Evolutionary conservation across 176 grass and related monocot genomes (phyloP).

Genomic region (Musa beccarii): DNA sequence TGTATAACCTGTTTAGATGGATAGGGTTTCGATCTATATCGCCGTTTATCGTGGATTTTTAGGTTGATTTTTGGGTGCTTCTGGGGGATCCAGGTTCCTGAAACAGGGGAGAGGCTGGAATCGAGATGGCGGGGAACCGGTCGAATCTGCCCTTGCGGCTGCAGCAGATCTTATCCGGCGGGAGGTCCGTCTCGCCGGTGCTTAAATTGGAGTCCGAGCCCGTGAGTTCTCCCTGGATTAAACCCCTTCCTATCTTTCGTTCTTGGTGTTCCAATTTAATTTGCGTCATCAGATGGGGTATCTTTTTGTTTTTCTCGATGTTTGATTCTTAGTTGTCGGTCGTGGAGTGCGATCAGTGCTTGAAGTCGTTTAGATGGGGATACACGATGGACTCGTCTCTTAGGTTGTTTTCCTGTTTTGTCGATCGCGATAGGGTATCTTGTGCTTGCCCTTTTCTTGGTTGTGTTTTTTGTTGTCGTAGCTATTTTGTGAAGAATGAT

Average conservation of each 20-base stretch:
- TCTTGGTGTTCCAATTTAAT: slow-evolving; percentile 11
- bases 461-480: background rate
- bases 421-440: background rate
- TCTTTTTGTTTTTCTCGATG: too few relatives aligned
- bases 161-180: slow-evolving; percentile 84
- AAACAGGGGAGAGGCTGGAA: slow-evolving; percentile 40
- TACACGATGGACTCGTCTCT: too few relatives aligned
- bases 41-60: background rate
- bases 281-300: background rate
- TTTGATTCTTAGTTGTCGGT: background rate
- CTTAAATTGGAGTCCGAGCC: slow-evolving; percentile 84
- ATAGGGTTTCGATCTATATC: background rate
- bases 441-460: background rate
- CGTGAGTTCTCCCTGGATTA: slow-evolving; percentile 31
- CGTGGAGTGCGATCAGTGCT: background rate
- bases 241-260: slow-evolving; percentile 8
- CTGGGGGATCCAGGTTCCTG: slow-evolving; percentile 13
- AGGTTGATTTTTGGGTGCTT: slow-evolving; percentile 21
- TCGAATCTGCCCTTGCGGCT: slow-evolving; percentile 81
- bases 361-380: background rate
- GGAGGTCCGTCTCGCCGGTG: slow-evolving; percentile 52
- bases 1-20: background rate
- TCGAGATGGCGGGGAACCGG: slow-evolving; percentile 63
- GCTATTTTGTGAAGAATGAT: too few relatives aligned
- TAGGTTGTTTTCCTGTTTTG: too few relatives aligned